Percentiles rank a stretch among this genome's conserved stretches.
Conservation (phyloP, 2,329 filamentous ascomycete species). For the Cladosporium sp. region DNA sequence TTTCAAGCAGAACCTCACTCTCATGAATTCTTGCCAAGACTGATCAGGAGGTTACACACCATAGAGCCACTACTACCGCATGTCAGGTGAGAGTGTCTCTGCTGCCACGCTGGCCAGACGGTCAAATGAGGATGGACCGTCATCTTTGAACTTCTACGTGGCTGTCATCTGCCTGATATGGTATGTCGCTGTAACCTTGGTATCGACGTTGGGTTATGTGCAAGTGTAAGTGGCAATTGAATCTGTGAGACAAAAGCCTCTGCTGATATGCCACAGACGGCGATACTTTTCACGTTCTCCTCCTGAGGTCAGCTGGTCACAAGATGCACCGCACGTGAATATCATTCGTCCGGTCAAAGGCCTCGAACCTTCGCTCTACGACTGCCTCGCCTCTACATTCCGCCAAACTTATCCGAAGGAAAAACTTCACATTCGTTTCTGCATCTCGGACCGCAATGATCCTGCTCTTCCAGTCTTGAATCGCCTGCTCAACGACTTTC, state of each 20-base stretch:
- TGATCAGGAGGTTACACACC: slow-evolving; percentile 5
- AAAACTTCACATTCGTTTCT: slow-evolving; percentile 77
- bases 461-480: slow-evolving; percentile 72
- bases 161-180: slow-evolving; percentile 30
- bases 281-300: slow-evolving; percentile 50
- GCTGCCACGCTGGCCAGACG: slow-evolving; percentile 20
- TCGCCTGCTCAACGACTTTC: slow-evolving; percentile 69
- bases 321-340: slow-evolving; percentile 72
- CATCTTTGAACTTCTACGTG: slow-evolving; percentile 20
- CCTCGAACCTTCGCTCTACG: slow-evolving; percentile 82
- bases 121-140: slow-evolving; percentile 12
- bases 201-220: slow-evolving; percentile 56
- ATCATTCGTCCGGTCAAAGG: slow-evolving; percentile 92
- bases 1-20: neutral
- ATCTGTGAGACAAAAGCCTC: slow-evolving; percentile 14
- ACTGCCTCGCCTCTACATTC: slow-evolving; percentile 85
- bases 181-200: slow-evolving; percentile 47
- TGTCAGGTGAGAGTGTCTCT: slow-evolving; percentile 22
- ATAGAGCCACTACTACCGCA: slow-evolving; percentile 15
- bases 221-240: slow-evolving; percentile 50
- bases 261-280: slow-evolving; percentile 40
- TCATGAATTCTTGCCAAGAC: slow-evolving; percentile 5
- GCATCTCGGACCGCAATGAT: slow-evolving; percentile 70
- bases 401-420: slow-evolving; percentile 73
- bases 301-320: slow-evolving; percentile 22